Evolutionary conservation across 345 rosid species (phyloP), one percentile per base, ranked within the genome.

Genomic region (Citrus glauca): DNA sequence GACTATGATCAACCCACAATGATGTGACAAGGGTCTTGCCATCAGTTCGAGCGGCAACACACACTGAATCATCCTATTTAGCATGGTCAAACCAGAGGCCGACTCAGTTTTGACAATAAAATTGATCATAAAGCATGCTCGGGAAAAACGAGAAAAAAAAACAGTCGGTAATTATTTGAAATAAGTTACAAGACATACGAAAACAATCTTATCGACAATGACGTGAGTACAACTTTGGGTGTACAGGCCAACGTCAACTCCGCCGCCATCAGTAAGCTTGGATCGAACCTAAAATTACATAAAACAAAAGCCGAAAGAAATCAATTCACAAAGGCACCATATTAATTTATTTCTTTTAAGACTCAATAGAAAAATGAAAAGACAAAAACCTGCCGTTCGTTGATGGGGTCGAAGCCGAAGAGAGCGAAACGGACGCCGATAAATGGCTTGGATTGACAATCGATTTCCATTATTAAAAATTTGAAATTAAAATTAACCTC

Each of bases 1-100:
- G 85, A 82, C 97, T 84, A 80, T 93, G 98, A 83, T 93, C 89
- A 71, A 97, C 97, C 98, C 99, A 97, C 70, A 92, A 82, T 6
- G 87, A 87, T 0, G 91, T 92, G 45, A 92, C 93, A 66, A 97
- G 85, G 20, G 82, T 86, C 72, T 91, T 97, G 56, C 98, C 93
- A 73, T 87, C 88, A n/a, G 74, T 82, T 78, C 95, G 89, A 75
- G 98, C 98, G 70, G 90, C 80, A 57, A 81, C 89, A 81, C 98
- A 94, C 22, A 82, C 40, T 19, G 98, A 90, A 88, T 94, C 98
- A 77, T 94, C 98, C 98, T 96, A 84, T 62, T 66, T 4, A 82
- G 4, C 55, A 32, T 30, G 14, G 45, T 33, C 24, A 75, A 16
- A 50, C 33, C 20, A 48, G 63, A 6, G 20, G 4, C 24, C 71